Evolutionary conservation across 176 grass and related monocot genomes (phyloP), one percentile per base, ranked within the genome.

Genomic region (Cenchrus fungigraminus): DNA sequence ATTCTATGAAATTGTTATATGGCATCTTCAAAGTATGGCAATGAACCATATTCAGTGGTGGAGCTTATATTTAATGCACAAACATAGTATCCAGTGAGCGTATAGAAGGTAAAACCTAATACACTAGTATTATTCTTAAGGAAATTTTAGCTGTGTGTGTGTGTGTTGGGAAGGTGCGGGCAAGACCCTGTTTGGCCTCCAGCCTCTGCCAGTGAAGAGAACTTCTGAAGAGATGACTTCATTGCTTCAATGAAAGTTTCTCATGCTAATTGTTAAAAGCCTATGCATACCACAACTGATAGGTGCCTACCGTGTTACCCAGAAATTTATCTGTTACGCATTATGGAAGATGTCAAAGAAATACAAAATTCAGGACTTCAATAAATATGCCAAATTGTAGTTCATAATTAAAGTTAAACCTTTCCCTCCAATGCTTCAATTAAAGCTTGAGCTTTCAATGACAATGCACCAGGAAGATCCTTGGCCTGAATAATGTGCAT

Each of bases 401-500:
- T 77, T 87, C 50, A 63, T 86, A 43, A 68, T 80, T 60, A 92
- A 69, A 79, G 65, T 75, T 52, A 17, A 85, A 98, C 96, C 93
- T 98, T 98, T 74, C 93, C 96, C 73, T 98, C 96, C 63, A 98
- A 80, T 61, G 89, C 85, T 90, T 95, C 96, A 6, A 89, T 88
- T 71, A 94, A 77, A 84, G 78, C 74, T 89, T 95, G 93, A 73
- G 89, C 83, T 88, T 92, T 98, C 17, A 70, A 65, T 87, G 87
- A 92, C 73, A 95, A 68, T 71, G 74, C 42, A 68, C 80, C 87
- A 78, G 96, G 85, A 82, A 98, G 89, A 85, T 86, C 86, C 80
- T 95, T 98, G 42, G 83, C 96, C 96, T 98, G 82, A 76, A 73
- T 63, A 71, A 83, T 56, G 68, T 79, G 6, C 68, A 82, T 78